phyloP scores from a whole-genome alignment of 2,329 filamentous ascomycete species.

The Phialemoniopsis sp. region DNA sequence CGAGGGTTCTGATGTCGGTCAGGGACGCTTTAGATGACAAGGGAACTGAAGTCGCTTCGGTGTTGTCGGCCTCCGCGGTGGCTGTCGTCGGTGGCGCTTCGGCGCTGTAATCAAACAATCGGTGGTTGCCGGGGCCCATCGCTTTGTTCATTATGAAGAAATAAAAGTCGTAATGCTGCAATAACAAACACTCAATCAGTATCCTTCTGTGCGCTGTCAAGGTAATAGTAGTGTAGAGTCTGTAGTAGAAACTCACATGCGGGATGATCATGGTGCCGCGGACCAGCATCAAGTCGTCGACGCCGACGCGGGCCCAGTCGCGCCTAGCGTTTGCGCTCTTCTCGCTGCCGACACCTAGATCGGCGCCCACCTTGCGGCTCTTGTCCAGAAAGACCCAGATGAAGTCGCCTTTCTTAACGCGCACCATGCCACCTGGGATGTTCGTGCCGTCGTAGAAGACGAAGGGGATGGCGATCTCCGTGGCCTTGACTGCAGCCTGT shows the following conservation, averaged over 20 bases:
- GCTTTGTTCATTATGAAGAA: conserved; percentile 93
- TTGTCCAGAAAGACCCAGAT: conserved; percentile 92
- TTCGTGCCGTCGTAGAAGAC: conserved; percentile 96
- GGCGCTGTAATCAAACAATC: conserved; percentile 72
- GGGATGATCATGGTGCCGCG: conserved; percentile 88
- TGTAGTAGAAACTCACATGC: conserved; percentile 74
- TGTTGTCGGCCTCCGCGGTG: conserved; percentile 8
- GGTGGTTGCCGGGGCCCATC: conserved; percentile 63
- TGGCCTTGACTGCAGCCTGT: conserved; percentile 83
- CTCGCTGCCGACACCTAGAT: conserved; percentile 68
- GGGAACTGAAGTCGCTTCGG: conserved; percentile 20
- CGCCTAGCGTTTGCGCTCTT: conserved; percentile 62
- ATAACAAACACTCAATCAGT: too few species aligned
- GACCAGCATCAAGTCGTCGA: conserved; percentile 94
- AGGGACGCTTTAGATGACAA: conserved; percentile 11
- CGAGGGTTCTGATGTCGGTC: conserved; percentile 52
- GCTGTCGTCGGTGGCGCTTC: conserved; percentile 35
- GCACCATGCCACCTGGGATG: conserved; percentile 76
- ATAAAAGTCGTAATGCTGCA: conserved; percentile 93
- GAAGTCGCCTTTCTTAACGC: conserved; percentile 88
- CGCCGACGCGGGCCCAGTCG: conserved; percentile 89
- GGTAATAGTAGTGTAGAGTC: background rate
- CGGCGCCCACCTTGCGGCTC: conserved; percentile 84
- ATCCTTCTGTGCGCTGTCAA: too few species aligned
- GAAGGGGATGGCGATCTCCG: conserved; percentile 88